A percentile compares a stretch with the other conserved stretches of the same genome.
Conservation (phyloP, 1,139 yeast genomes). For the Hyphopichia khmerensis region DNA sequence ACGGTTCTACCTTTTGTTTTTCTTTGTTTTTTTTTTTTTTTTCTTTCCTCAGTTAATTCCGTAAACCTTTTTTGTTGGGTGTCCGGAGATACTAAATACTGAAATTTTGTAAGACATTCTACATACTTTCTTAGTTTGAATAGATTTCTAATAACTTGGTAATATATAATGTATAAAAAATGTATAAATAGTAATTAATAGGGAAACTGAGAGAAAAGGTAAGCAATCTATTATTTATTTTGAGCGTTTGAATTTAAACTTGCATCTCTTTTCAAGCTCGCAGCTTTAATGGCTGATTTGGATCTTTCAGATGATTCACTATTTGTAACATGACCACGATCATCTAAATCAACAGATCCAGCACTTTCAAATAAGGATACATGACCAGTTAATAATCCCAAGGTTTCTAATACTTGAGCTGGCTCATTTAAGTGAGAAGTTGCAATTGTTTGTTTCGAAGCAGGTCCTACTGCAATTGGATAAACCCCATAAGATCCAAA, state of each 20-base stretch:
- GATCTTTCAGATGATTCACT: slow-evolving; percentile 47
- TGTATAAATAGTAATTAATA: not conserved
- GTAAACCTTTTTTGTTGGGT: not conserved
- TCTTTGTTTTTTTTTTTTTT: not conserved
- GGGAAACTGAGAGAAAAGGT: no score
- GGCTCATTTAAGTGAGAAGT: slow-evolving; percentile 88
- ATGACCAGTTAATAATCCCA: slow-evolving; percentile 75
- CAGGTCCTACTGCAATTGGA: slow-evolving; percentile 95
- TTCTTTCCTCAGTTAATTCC: not conserved
- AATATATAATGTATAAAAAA: no score
- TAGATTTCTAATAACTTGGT: no score
- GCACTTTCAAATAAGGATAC: slow-evolving; percentile 75
- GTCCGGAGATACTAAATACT: not conserved
- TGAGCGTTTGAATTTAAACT: slow-evolving; percentile 2
- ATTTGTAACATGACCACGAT: slow-evolving; percentile 62
- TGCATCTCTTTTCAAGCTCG: slow-evolving; percentile 19
- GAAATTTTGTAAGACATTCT: no score
- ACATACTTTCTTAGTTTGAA: not conserved
- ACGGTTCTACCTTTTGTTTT: no score
- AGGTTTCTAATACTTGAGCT: slow-evolving; percentile 76
- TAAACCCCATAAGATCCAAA: slow-evolving; percentile 65
- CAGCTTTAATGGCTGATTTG: slow-evolving; percentile 38
- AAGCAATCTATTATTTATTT: no score
- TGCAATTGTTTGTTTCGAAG: slow-evolving; percentile 85
- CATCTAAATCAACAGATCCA: slow-evolving; percentile 72